Base-by-base conservation (phyloP, 352 stramenopile genomes). In the Phytopythium delawarense region DNA sequence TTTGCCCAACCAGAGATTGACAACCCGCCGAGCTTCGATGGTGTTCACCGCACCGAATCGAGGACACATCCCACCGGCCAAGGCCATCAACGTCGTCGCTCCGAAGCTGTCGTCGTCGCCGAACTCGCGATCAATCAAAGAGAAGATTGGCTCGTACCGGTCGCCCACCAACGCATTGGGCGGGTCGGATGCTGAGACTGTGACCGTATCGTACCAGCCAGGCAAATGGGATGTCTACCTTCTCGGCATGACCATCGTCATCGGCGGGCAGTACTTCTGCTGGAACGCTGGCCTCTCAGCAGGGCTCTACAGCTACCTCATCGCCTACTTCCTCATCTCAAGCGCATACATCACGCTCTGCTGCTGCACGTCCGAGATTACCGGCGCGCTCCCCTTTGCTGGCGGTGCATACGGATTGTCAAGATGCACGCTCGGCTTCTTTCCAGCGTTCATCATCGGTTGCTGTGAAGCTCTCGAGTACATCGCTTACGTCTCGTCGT, bases 241-340 rank as follows among this genome's bases (percentile, higher is more conserved):
- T 15, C 70, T 87, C 16, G 77, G 77, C 7, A 76, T 87, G 40
- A 81, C 75, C 1, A 81, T 84, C 37, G 77, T 82, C 54, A 78
- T 87, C 28, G 77, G 74, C 4, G 77, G 75, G 8, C 75, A 87
- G 59, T 82, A 79, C 57, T 78, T 87, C 40, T 66, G 58, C 13
- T 87, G 77, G 77, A 84, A 84, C 32, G 63, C 51, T 8, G 75
- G 77, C 1, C 62, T 87, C 18, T 37, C 57, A 7, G 72, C 70
- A 12, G 77, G 77, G 15, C 39, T 87, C 30, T 75, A 67, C 54
- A 78, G 62, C 65, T 81, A 75, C 42, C 51, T 77, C 15, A 61
- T 84, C 35, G 52, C 64, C 9, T 81, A 73, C 50, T 12, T 81
- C 0, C 49, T 87, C 23, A 76, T 78, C 13, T 60, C 61, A 8